Evolutionary conservation across 345 rosid species (phyloP).

Genomic region (Odontarrhena argentea): DNA sequence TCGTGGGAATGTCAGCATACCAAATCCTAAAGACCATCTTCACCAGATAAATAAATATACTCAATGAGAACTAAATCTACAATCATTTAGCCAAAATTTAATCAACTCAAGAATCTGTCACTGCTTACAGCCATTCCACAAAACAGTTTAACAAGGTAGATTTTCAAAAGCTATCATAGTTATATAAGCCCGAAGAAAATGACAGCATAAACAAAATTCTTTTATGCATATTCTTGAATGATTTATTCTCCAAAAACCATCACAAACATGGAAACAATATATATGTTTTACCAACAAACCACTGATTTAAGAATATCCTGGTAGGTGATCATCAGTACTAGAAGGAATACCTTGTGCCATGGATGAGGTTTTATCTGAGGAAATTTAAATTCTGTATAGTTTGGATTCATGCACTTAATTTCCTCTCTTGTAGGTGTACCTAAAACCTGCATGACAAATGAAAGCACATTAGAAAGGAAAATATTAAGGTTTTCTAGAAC

Average conservation of each 20-base stretch:
- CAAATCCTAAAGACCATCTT: not conserved
- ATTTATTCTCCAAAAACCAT: conserved; percentile 23
- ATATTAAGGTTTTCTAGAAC: conserved; percentile 1
- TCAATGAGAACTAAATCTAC: conserved; percentile 20
- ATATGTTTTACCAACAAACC: not conserved
- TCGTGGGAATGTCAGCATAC: not conserved
- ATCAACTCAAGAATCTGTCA: not conserved
- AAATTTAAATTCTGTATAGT: conserved; percentile 87
- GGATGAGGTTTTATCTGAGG: conserved; percentile 97
- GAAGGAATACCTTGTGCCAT: conserved; percentile 75
- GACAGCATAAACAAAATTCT: not conserved
- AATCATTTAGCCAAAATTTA: not conserved
- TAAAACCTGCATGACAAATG: conserved; percentile 56
- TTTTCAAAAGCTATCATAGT: not conserved
- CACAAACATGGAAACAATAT: conserved; percentile 5
- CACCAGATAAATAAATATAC: conserved; percentile 15
- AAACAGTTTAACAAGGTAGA: not conserved
- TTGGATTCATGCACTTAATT: conserved; percentile 97
- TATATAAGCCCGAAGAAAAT: not conserved
- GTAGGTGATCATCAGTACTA: conserved; percentile 19
- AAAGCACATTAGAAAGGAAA: conserved; percentile 24
- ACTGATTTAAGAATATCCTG: conserved; percentile 7
- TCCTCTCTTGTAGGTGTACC: conserved; percentile 96
- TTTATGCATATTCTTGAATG: not conserved
- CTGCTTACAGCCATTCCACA: not conserved